phyloP scores from a whole-genome alignment of 192 early-diverging fungal species.

The Lobosporangium transversale region DNA sequence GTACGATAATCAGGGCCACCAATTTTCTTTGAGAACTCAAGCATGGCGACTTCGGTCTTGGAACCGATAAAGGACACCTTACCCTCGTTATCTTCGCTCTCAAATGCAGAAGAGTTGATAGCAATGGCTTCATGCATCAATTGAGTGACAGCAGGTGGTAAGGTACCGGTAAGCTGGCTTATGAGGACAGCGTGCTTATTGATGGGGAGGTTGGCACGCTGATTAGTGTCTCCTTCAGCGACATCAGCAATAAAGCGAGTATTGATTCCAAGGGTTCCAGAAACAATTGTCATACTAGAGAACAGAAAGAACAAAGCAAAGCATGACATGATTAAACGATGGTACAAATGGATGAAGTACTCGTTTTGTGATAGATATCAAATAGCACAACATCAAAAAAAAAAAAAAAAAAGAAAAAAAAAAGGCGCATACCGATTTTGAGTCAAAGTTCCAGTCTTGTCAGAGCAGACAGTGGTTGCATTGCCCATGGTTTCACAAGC shows the following conservation, averaged over 20 bases:
- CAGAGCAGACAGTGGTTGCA: slow-evolving; percentile 97
- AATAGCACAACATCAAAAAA: neutral
- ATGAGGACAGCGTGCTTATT: slow-evolving; percentile 61
- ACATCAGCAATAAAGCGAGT: slow-evolving; percentile 56
- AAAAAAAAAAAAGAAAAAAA: slow-evolving; percentile 3
- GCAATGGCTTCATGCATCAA: slow-evolving; percentile 76
- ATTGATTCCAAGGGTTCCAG: slow-evolving; percentile 72
- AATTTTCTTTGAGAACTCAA: slow-evolving; percentile 75
- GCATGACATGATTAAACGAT: neutral
- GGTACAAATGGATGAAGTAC: neutral
- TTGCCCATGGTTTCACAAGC: slow-evolving; percentile 99
- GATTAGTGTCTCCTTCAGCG: slow-evolving; percentile 38
- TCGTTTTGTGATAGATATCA: neutral
- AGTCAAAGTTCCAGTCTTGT: slow-evolving; percentile 98
- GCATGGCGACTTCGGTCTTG: slow-evolving; percentile 94
- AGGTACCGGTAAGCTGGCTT: slow-evolving; percentile 57
- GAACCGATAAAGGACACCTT: slow-evolving; percentile 78
- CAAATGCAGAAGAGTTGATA: slow-evolving; percentile 83
- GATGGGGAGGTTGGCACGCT: slow-evolving; percentile 35
- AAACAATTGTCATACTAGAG: slow-evolving; percentile 88
- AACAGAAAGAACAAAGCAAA: neutral
- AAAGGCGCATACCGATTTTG: slow-evolving; percentile 72
- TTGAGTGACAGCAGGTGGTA: slow-evolving; percentile 55
- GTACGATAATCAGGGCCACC: slow-evolving; percentile 69
- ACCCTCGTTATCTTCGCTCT: slow-evolving; percentile 60